Conservation (phyloP, 257 asterid species). For the Solanum pennellii region DNA sequence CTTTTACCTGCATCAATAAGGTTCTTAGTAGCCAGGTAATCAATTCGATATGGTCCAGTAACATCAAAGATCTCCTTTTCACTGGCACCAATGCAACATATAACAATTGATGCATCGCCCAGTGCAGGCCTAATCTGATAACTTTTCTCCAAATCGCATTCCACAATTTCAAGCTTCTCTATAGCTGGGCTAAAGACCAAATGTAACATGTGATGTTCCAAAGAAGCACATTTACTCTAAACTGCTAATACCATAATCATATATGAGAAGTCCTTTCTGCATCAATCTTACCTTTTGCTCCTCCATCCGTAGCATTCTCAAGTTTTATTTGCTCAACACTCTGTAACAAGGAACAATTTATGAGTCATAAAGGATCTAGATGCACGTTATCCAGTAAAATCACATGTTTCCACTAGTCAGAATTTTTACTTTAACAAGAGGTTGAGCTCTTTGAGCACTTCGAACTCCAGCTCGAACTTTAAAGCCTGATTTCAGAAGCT, state of each 20-base stretch:
- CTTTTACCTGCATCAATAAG: slow-evolving; percentile 79
- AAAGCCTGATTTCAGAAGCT: slow-evolving; percentile 75
- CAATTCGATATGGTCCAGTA: slow-evolving; percentile 87
- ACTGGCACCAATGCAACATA: slow-evolving; percentile 96
- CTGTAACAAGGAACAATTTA: slow-evolving; percentile 29
- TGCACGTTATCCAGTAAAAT: background rate
- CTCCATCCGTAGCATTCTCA: slow-evolving; percentile 31
- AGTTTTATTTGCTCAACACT: slow-evolving; percentile 60
- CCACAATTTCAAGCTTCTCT: slow-evolving; percentile 94
- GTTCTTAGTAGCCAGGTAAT: slow-evolving; percentile 75
- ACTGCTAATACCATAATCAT: background rate
- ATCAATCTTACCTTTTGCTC: slow-evolving; percentile 51
- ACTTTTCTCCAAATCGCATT: slow-evolving; percentile 83
- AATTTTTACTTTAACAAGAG: slow-evolving; percentile 67
- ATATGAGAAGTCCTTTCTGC: background rate
- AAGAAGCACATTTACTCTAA: slow-evolving; percentile 6
- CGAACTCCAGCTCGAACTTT: slow-evolving; percentile 87
- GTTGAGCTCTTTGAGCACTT: slow-evolving; percentile 64
- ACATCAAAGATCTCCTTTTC: slow-evolving; percentile 85
- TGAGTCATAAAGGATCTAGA: background rate
- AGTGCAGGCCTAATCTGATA: slow-evolving; percentile 53
- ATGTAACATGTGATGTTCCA: slow-evolving; percentile 36
- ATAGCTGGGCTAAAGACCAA: slow-evolving; percentile 96
- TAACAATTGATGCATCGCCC: slow-evolving; percentile 65
- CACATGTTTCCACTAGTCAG: background rate